A percentile compares a stretch with the other conserved stretches of the same genome.
Evolutionary conservation across 495 filamentous ascomycete genomes (phyloP).

Genomic region (Darksidea phi): DNA sequence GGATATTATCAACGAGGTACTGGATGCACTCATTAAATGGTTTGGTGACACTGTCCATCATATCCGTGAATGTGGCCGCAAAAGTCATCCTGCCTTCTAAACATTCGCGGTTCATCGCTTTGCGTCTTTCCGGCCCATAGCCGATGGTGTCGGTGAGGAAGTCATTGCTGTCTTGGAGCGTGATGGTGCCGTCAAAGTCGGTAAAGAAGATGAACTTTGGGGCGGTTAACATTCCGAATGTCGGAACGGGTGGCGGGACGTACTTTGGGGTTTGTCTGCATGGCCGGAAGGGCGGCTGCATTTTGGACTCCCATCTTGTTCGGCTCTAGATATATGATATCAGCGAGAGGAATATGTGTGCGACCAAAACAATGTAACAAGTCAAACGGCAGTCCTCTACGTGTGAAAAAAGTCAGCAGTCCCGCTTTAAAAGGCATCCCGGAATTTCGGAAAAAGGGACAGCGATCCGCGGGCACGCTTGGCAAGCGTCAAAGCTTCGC

Average conservation of each 20-base stretch:
- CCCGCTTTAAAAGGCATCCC: too few species aligned
- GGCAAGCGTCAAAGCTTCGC: too few species aligned
- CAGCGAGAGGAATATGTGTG: too few species aligned
- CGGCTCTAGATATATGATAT: too few species aligned
- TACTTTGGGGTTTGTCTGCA: slow-evolving; percentile 32
- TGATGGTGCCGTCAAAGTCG: slow-evolving; percentile 96
- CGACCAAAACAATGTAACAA: too few species aligned
- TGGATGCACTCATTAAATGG: slow-evolving; percentile 79
- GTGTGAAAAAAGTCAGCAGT: too few species aligned
- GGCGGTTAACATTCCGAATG: not conserved
- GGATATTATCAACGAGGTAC: slow-evolving; percentile 74
- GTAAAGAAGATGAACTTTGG: slow-evolving; percentile 90
- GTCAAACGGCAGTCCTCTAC: too few species aligned
- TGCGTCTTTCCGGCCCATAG: slow-evolving; percentile 66
- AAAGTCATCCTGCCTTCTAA: slow-evolving; percentile 67
- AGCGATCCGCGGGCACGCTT: not conserved
- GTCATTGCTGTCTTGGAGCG: slow-evolving; percentile 89
- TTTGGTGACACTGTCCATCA: slow-evolving; percentile 77
- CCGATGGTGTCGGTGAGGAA: slow-evolving; percentile 92
- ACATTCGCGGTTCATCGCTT: slow-evolving; percentile 66
- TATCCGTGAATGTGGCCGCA: slow-evolving; percentile 78
- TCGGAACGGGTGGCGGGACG: not conserved
- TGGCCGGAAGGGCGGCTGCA: slow-evolving; percentile 26
- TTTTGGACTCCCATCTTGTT: slow-evolving; percentile 25
- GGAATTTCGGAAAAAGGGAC: too few species aligned